Evolutionary conservation across 768 basidiomycete genomes (phyloP), one percentile per base, ranked within the genome.

Genomic region (Tulasnella sp.): DNA sequence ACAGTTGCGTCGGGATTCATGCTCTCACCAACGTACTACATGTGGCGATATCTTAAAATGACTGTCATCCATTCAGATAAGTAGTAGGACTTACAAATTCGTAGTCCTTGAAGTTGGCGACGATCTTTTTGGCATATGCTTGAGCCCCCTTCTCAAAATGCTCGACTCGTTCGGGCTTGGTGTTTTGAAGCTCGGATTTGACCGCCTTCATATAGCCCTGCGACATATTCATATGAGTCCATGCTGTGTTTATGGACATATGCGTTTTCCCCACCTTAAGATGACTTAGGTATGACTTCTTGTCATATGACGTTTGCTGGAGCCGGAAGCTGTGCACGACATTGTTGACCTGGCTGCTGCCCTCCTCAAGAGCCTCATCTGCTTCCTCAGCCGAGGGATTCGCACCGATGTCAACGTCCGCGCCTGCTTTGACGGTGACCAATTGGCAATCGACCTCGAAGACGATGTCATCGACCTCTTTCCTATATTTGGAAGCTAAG

Each of bases 1-100:
- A 98, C 79, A 90, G 94, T 87, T 59, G 93, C 94, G 3, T 96
- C 87, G n/a, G 81, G 74, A 70, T 90, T 79, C 86, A 88, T 86
- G 43, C 55, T 66, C 69, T 84, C 84, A 60, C 65, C 65, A 27
- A 53, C 64, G 50, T 64, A 65, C 64, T 63, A 53, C 10, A 41
- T 12, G 11, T 15, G 22, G 11, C 15, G 10, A n/a, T 10, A 27
- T 21, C 11, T n/a, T 27, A 1, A 43, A 10, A 17, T n/a, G 19
- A 38, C 43, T 53, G 4, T 0, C 60, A n/a, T n/a, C n/a, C n/a
- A n/a, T n/a, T n/a, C n/a, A n/a, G n/a, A n/a, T n/a, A n/a, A n/a
- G n/a, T n/a, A n/a, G n/a, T n/a, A n/a, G n/a, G 7, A 71, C 85
- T 63, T 61, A 90, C 87, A 71, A 97, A 96, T 74, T 97, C 92